Evolutionary conservation across 306 rosid species (phyloP).

Genomic region (Vachellia collinsii): DNA sequence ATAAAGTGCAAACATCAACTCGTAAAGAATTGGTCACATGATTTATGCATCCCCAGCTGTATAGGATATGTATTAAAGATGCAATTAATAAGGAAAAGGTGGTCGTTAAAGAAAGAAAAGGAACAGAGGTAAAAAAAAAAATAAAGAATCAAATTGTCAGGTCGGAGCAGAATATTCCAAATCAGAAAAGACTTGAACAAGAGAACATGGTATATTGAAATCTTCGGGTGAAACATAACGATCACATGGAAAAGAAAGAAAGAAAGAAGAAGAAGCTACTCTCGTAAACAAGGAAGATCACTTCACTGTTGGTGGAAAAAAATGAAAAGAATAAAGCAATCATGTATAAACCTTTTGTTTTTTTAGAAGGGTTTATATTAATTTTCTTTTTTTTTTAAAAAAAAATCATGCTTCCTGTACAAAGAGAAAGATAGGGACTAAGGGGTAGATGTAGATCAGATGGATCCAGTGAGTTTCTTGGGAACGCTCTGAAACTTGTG

Average conservation of each 20-base stretch:
- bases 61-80: background rate
- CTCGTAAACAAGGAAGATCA: background rate
- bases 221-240: slow-evolving; percentile 3
- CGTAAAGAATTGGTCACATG: slow-evolving; percentile 38
- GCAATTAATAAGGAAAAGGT: background rate
- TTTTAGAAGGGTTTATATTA: background rate
- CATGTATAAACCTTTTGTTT: background rate
- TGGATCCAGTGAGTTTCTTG: background rate
- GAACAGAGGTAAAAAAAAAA: background rate
- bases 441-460: background rate
- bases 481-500: background rate
- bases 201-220: slow-evolving; percentile 10
- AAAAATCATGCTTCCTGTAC: background rate
- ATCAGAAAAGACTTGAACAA: slow-evolving; percentile 5
- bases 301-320: background rate
- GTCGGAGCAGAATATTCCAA: slow-evolving; percentile 32
- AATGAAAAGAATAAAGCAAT: background rate
- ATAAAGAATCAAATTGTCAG: background rate
- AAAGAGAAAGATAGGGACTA: background rate
- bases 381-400: no score
- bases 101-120: background rate
- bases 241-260: background rate
- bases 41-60: slow-evolving; percentile 32
- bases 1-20: slow-evolving; percentile 7
- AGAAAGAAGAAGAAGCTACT: background rate